These are phyloP conservation scores for Fusarium incarnatum DNA, from an alignment of 2,329 filamentous ascomycete species.

Conservation along the genomic window DNA sequence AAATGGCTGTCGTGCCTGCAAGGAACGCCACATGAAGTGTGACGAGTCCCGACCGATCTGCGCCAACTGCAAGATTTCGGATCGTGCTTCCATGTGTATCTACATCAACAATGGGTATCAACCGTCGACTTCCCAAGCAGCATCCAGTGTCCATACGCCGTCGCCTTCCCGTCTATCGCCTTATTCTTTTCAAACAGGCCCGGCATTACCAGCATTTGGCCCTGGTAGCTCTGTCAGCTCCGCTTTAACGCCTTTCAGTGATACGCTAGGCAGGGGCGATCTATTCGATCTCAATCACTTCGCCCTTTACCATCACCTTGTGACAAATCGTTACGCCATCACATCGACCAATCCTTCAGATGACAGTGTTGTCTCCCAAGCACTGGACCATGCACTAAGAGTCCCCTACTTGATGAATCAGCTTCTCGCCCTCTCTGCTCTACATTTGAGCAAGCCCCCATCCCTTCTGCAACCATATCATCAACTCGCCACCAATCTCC, in stretches of 20 bases:
- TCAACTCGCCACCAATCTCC: neutral
- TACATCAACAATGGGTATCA: neutral
- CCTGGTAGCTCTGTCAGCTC: neutral
- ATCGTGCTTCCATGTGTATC: neutral
- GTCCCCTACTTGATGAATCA: neutral
- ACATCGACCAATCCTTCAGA: neutral
- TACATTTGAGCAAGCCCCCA: neutral
- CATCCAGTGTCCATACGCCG: neutral
- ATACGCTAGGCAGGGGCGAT: neutral
- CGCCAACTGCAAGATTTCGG: neutral
- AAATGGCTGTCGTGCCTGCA: neutral
- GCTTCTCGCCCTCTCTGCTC: neutral
- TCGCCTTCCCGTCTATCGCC: neutral
- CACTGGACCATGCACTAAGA: neutral
- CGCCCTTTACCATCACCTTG: neutral
- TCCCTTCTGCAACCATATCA: neutral
- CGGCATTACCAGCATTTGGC: neutral
- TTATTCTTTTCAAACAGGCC: neutral
- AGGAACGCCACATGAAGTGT: neutral
- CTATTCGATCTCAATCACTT: neutral
- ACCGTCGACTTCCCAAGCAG: neutral
- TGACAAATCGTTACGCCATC: neutral
- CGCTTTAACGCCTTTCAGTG: neutral
- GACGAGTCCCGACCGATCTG: neutral
- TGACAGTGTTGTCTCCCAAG: neutral